phyloP scores from a whole-genome alignment of 1,139 yeast species.

The Zygoascus hellenicus region DNA sequence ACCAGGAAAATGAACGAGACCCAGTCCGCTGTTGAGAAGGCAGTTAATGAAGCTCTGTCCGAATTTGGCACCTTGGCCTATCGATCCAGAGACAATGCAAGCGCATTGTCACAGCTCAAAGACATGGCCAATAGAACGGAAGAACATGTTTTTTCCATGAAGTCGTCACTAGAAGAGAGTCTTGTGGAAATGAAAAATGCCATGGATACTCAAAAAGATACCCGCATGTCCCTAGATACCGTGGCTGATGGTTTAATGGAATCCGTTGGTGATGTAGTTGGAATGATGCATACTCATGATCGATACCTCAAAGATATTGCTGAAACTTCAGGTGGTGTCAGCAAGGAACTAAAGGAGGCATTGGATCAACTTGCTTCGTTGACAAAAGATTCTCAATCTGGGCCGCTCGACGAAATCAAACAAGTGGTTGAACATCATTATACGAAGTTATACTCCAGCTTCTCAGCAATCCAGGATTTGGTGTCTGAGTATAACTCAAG shows the following conservation, averaged over 20 bases:
- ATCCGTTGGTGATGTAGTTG: conserved; percentile 19
- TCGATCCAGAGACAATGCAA: conserved; percentile 41
- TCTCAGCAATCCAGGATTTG: too few relatives aligned
- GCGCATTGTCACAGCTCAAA: conserved; percentile 35
- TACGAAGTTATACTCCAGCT: too few relatives aligned
- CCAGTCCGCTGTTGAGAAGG: conserved; percentile 31
- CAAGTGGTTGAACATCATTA: neutral
- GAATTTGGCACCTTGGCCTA: conserved; percentile 39
- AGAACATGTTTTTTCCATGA: conserved; percentile 16
- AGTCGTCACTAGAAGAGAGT: conserved; percentile 20
- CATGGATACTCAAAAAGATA: conserved; percentile 23
- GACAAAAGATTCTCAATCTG: too few relatives aligned
- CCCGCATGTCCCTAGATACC: conserved; percentile 21
- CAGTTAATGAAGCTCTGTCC: conserved; percentile 37
- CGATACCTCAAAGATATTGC: conserved; percentile 14
- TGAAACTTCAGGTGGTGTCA: neutral
- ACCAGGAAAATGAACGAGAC: conserved; percentile 28
- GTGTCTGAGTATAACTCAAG: too few relatives aligned
- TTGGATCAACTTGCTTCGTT: neutral
- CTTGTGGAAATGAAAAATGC: conserved; percentile 18
- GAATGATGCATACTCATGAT: conserved; percentile 18
- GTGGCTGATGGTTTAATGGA: conserved; percentile 24
- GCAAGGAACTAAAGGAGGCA: neutral
- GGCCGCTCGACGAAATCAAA: too few relatives aligned
- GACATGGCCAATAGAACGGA: conserved; percentile 23